Evolutionary conservation across 179 eudicot species (phyloP).

Genomic region (Heliamphora pulchella): DNA sequence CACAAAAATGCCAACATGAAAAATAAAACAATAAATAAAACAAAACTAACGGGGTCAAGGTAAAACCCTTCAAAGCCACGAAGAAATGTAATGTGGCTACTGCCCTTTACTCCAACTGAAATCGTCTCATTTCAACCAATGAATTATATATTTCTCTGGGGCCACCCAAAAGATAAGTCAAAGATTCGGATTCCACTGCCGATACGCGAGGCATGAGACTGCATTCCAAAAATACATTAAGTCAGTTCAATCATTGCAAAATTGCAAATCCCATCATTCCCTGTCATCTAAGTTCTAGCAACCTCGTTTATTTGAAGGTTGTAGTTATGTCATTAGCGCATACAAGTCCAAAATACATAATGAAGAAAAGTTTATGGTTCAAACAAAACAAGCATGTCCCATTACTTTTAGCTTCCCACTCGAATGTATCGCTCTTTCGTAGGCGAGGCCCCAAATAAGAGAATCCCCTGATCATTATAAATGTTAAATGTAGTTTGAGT

Average conservation of each 20-base stretch:
- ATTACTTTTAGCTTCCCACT: not conserved
- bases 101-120: not conserved
- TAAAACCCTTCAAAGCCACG: not conserved
- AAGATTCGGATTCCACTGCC: not conserved
- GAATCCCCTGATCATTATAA: not conserved
- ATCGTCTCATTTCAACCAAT: not conserved
- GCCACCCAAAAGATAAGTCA: not conserved
- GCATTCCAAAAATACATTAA: not conserved
- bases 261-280: too few relatives aligned
- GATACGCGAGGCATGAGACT: not conserved
- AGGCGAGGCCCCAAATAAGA: slow-evolving; percentile 1
- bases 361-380: not conserved
- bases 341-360: not conserved
- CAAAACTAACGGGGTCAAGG: not conserved
- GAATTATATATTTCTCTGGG: not conserved
- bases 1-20: not conserved
- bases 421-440: slow-evolving; percentile 1
- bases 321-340: not conserved
- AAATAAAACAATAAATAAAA: not conserved
- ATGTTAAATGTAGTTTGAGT: not conserved
- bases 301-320: not conserved
- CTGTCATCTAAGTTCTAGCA: not conserved
- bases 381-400: slow-evolving; percentile 8
- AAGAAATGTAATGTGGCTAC: not conserved
- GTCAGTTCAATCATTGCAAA: not conserved